phyloP scores from a whole-genome alignment of 2,329 filamentous ascomycete genomes.

The Xylaria sp. region DNA sequence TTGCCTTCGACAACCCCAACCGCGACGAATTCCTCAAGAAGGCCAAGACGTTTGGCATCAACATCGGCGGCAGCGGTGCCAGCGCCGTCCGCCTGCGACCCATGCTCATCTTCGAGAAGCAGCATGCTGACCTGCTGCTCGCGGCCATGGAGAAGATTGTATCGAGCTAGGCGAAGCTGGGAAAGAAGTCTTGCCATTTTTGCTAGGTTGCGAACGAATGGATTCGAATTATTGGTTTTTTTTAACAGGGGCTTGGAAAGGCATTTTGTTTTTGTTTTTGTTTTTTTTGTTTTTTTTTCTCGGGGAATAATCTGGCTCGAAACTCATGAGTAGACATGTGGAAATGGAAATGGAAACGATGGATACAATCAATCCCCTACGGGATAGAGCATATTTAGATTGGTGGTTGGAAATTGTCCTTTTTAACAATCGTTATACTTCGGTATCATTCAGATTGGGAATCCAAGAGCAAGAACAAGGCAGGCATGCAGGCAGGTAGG shows the following conservation, averaged over 20 bases:
- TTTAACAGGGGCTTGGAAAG: not conserved
- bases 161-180: constrained; percentile 50
- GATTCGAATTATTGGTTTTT: not conserved
- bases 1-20: constrained; percentile 86
- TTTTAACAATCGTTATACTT: not conserved
- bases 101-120: constrained; percentile 92
- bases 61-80: constrained; percentile 85
- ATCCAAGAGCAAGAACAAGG: not conserved
- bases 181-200: not conserved
- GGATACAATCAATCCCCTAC: not conserved
- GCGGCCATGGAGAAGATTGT: constrained; percentile 81
- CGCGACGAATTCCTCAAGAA: constrained; percentile 81
- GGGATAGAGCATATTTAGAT: constrained; percentile 1
- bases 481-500: not conserved
- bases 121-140: constrained; percentile 86
- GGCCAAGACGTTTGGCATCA: constrained; percentile 83
- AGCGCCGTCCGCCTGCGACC: constrained; percentile 81
- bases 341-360: not conserved
- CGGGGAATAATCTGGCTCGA: not conserved
- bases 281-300: not conserved
- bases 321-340: constrained; percentile 6
- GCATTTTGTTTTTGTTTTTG: not conserved
- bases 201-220: not conserved
- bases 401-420: not conserved
- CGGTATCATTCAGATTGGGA: not conserved